These are phyloP conservation scores for Zasmidium cellare DNA, from an alignment of 2,329 filamentous ascomycete genomes.

Conservation along the genomic window DNA sequence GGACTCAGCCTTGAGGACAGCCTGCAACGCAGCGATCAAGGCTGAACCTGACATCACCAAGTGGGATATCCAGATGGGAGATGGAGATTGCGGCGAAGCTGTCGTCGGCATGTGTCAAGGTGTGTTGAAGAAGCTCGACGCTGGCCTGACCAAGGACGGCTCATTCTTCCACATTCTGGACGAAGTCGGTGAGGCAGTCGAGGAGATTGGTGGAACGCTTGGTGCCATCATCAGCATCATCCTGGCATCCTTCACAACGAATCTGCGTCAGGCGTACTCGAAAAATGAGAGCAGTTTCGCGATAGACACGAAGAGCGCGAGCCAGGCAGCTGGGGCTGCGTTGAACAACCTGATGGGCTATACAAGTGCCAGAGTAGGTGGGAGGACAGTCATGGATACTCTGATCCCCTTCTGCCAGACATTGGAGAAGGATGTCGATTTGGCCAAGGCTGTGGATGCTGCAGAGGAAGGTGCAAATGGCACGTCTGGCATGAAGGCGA, in stretches of 20 bases:
- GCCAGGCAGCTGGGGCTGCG: constrained; percentile 37
- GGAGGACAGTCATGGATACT: constrained; percentile 40
- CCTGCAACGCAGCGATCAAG: constrained; percentile 51
- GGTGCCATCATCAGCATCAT: constrained; percentile 39
- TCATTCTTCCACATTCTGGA: constrained; percentile 36
- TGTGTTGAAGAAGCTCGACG: constrained; percentile 33
- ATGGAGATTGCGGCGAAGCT: constrained; percentile 66
- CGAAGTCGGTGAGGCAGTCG: constrained; percentile 35
- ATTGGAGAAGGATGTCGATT: constrained; percentile 26
- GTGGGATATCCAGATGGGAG: constrained; percentile 65
- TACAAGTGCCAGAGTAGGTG: constrained; percentile 36
- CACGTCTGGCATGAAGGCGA: constrained; percentile 38
- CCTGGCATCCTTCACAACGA: constrained; percentile 40
- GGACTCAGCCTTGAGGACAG: constrained; percentile 41
- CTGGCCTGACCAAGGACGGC: constrained; percentile 29
- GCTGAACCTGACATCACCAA: constrained; percentile 64
- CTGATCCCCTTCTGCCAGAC: constrained; percentile 41
- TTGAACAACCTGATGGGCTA: constrained; percentile 45
- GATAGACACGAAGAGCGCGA: constrained; percentile 26
- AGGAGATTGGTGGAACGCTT: constrained; percentile 40
- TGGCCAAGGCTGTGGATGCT: constrained; percentile 33
- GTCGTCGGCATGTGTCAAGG: constrained; percentile 41
- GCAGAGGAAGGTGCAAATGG: constrained; percentile 35
- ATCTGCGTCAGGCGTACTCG: constrained; percentile 36
- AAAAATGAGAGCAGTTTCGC: constrained; percentile 21